Conservation (phyloP, 164 flowering plant species). For the Magnolia kwangsiensis region DNA sequence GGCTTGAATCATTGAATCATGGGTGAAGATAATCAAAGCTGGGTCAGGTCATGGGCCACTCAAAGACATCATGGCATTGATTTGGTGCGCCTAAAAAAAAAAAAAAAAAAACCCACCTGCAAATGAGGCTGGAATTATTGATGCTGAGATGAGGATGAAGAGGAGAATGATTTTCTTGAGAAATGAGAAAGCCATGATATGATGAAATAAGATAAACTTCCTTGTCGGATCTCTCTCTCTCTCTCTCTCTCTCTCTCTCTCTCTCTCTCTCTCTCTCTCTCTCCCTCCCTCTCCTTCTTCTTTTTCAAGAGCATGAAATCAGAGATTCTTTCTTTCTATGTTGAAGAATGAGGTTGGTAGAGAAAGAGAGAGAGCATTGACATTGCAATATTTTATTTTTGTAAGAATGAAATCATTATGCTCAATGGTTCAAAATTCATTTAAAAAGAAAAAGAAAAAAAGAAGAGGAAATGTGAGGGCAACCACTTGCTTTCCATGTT, state of each 20-base stretch:
- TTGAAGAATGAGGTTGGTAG: slow-evolving; percentile 10
- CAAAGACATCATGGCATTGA: neutral
- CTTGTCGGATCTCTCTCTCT: no score
- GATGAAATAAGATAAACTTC: neutral
- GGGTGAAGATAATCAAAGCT: neutral
- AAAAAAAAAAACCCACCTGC: slow-evolving; percentile 42
- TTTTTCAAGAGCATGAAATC: neutral
- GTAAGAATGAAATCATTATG: slow-evolving; percentile 9
- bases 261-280: neutral
- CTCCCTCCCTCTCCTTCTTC: neutral
- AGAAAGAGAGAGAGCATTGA: neutral
- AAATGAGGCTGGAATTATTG: slow-evolving; percentile 43
- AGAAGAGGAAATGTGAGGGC: slow-evolving; percentile 38
- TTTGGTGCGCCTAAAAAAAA: neutral
- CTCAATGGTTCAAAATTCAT: slow-evolving; percentile 33
- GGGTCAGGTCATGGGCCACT: neutral
- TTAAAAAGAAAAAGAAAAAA: slow-evolving; percentile 10
- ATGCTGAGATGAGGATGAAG: slow-evolving; percentile 48
- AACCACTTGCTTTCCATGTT: slow-evolving; percentile 31
- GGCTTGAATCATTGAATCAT: neutral
- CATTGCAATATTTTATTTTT: slow-evolving; percentile 8
- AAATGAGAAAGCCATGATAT: slow-evolving; percentile 30
- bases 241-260: neutral
- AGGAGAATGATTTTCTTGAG: slow-evolving; percentile 41
- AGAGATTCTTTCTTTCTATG: slow-evolving; percentile 19